Conservation (phyloP, 805 yeast species). For the Teunomyces funiuensis region DNA sequence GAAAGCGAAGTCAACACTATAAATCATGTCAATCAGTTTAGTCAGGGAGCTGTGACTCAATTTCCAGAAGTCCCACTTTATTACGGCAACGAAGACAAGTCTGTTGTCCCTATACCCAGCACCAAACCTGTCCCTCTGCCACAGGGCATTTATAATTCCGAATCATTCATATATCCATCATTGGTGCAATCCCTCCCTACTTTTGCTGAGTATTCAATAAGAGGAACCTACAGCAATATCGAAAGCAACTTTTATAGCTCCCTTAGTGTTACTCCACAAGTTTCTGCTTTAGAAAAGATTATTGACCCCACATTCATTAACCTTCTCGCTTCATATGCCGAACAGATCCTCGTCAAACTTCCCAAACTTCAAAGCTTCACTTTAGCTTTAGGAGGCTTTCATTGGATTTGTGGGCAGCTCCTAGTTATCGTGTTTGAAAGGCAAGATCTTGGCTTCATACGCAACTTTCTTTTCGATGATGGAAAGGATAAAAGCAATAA, state of each 20-base stretch:
- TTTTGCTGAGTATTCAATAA: neutral
- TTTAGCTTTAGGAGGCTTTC: slow-evolving; percentile 4
- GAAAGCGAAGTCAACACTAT: neutral
- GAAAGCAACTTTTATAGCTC: neutral
- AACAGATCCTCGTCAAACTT: slow-evolving; percentile 4
- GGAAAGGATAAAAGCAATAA: neutral
- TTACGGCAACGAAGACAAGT: neutral
- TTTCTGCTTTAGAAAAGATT: neutral
- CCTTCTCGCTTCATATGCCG: slow-evolving; percentile 2
- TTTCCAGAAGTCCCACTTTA: neutral
- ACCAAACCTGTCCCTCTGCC: neutral
- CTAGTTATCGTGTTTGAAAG: slow-evolving; percentile 1
- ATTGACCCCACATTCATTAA: neutral
- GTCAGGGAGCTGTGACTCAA: neutral
- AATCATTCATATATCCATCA: neutral
- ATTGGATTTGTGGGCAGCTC: slow-evolving; percentile 8
- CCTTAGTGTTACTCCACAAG: neutral
- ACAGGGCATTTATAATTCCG: neutral
- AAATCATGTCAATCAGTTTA: neutral
- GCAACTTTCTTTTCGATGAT: neutral
- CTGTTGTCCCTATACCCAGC: neutral
- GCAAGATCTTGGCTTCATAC: neutral
- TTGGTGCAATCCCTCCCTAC: neutral
- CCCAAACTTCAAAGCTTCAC: slow-evolving; percentile 5
- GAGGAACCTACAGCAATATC: slow-evolving; percentile 2